A percentile compares a stretch with the other conserved stretches of the same genome.
These are phyloP conservation scores for Hymenoscyphus fraxineus DNA, from an alignment of 2,329 filamentous ascomycete genomes.

Conservation along the genomic window DNA sequence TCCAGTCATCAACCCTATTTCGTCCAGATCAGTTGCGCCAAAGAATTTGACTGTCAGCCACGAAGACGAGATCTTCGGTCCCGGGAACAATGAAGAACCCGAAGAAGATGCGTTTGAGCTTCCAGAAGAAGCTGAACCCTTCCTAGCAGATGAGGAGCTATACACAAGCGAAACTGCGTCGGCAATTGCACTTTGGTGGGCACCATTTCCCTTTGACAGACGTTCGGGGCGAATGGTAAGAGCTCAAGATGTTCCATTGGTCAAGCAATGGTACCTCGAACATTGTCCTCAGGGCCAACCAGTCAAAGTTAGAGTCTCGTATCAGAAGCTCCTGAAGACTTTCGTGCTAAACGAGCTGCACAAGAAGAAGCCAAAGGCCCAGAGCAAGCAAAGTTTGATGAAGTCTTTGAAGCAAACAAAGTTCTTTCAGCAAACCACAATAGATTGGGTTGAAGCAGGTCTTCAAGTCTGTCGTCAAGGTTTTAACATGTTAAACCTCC, in stretches of 20 bases:
- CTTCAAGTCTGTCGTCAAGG: slow-evolving; percentile 96
- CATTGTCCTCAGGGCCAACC: slow-evolving; percentile 88
- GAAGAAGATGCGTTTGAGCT: slow-evolving; percentile 81
- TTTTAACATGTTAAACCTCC: slow-evolving; percentile 97
- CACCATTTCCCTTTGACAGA: slow-evolving; percentile 91
- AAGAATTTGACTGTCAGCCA: slow-evolving; percentile 91
- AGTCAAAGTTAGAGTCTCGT: slow-evolving; percentile 95
- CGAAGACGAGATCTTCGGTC: slow-evolving; percentile 89
- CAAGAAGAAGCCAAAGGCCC: slow-evolving; percentile 90
- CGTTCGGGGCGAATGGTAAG: slow-evolving; percentile 94
- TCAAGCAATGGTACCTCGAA: slow-evolving; percentile 98
- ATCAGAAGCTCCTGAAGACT: slow-evolving; percentile 95
- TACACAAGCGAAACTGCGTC: slow-evolving; percentile 86
- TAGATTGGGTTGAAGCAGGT: slow-evolving; percentile 98
- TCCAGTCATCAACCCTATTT: slow-evolving; percentile 95
- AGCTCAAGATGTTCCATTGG: slow-evolving; percentile 91
- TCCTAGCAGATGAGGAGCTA: slow-evolving; percentile 83
- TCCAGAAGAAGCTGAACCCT: slow-evolving; percentile 76
- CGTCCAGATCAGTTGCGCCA: slow-evolving; percentile 85
- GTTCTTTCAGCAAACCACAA: slow-evolving; percentile 98
- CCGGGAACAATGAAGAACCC: slow-evolving; percentile 65
- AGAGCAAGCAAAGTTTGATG: slow-evolving; percentile 90
- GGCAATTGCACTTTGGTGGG: slow-evolving; percentile 96
- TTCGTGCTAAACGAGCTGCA: slow-evolving; percentile 96
- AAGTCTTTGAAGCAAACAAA: slow-evolving; percentile 91